phyloP scores from a whole-genome alignment of 371 early-diverging fungal species.

The Batrachochytrium dendrobatidis region DNA sequence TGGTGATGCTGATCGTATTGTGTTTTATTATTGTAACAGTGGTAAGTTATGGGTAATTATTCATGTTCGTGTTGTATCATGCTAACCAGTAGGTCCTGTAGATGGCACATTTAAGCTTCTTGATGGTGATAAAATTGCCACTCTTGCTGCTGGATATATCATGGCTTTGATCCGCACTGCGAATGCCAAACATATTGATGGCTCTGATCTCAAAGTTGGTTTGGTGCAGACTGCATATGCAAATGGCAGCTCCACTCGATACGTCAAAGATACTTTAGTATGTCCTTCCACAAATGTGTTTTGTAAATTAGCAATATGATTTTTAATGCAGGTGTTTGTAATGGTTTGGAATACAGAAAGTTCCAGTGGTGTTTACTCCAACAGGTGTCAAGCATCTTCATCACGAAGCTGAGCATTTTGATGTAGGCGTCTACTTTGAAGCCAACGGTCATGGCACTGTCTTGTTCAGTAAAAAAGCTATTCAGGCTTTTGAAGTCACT shows the following conservation, averaged over 20 bases:
- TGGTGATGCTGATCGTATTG: constrained; percentile 99
- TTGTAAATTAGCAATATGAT: neutral
- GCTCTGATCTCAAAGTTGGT: constrained; percentile 57
- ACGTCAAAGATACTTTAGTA: constrained; percentile 77
- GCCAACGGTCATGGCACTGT: constrained; percentile 99
- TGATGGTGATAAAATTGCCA: constrained; percentile 97
- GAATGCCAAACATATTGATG: constrained; percentile 45
- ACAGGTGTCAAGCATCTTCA: constrained; percentile 99
- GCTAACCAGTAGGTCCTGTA: constrained; percentile 14
- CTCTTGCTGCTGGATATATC: constrained; percentile 86
- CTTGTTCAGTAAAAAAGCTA: constrained; percentile 80
- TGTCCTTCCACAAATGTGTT: constrained; percentile 15
- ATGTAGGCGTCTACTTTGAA: constrained; percentile 99
- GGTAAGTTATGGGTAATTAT: constrained; percentile 32
- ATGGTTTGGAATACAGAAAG: constrained; percentile 55
- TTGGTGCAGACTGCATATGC: constrained; percentile 99
- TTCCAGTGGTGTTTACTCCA: constrained; percentile 88
- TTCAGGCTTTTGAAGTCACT: constrained; percentile 63
- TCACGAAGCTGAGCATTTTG: constrained; percentile 93
- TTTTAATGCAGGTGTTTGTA: no score
- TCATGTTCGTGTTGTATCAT: neutral
- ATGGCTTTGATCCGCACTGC: constrained; percentile 77
- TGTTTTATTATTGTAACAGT: constrained; percentile 83
- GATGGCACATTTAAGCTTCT: constrained; percentile 76
- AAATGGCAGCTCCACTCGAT: constrained; percentile 92